Evolutionary conservation across 1,284 basidiomycete species (phyloP).

Genomic region (Apiotrichum porosum): DNA sequence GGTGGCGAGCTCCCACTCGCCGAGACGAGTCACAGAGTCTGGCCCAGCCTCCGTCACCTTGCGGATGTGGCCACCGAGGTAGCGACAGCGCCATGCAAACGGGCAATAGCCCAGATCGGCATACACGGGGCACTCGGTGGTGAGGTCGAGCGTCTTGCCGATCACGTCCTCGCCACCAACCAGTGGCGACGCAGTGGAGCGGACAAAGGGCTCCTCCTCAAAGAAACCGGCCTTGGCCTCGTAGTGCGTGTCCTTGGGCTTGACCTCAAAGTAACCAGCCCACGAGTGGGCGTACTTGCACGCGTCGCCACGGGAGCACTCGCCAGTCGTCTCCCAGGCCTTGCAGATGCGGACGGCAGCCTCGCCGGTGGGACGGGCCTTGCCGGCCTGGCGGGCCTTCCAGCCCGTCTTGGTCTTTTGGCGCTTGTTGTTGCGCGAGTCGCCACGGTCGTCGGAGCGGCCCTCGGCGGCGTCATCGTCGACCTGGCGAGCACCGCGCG

Average conservation of each 20-base stretch:
- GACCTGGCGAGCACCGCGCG: neutral
- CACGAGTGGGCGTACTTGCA: slow-evolving; percentile 82
- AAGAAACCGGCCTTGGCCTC: slow-evolving; percentile 53
- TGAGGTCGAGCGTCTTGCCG: slow-evolving; percentile 29
- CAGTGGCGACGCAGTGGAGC: neutral
- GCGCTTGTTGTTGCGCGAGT: slow-evolving; percentile 27
- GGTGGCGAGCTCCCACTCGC: slow-evolving; percentile 11
- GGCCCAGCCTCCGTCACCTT: slow-evolving; percentile 6
- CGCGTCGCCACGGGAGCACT: slow-evolving; percentile 14
- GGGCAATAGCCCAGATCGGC: slow-evolving; percentile 73
- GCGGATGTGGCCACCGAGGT: slow-evolving; percentile 68
- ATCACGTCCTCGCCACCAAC: slow-evolving; percentile 28
- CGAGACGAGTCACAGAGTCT: slow-evolving; percentile 4
- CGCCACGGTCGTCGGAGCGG: slow-evolving; percentile 19
- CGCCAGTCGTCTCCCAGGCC: slow-evolving; percentile 35
- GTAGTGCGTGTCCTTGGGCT: slow-evolving; percentile 67
- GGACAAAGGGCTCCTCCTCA: slow-evolving; percentile 38
- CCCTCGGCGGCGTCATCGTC: slow-evolving; percentile 67
- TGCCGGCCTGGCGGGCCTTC: slow-evolving; percentile 70
- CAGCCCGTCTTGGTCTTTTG: slow-evolving; percentile 55
- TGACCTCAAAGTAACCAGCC: slow-evolving; percentile 65
- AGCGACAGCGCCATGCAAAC: slow-evolving; percentile 85
- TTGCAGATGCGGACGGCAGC: slow-evolving; percentile 35
- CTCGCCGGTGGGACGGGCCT: slow-evolving; percentile 54
- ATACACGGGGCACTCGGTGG: slow-evolving; percentile 64